These are phyloP conservation scores for Peziza echinospora DNA, from an alignment of 495 filamentous ascomycete genomes.

Conservation along the genomic window DNA sequence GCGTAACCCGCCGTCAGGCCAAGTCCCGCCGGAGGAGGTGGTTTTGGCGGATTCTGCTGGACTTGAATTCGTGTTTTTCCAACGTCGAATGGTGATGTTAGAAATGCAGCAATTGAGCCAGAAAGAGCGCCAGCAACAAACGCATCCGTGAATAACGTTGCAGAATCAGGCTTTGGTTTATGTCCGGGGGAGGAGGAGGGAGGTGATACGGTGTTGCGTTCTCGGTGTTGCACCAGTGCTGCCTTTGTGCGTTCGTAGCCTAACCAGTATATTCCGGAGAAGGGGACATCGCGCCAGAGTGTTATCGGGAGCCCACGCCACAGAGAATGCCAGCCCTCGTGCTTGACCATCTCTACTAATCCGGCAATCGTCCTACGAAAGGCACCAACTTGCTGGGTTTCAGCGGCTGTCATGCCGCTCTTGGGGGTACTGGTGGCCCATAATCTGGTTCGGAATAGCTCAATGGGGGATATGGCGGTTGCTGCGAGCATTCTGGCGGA, in stretches of 20 bases:
- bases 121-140: slow-evolving; percentile 69
- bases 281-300: slow-evolving; percentile 91
- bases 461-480: slow-evolving; percentile 65
- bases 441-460: slow-evolving; percentile 84
- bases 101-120: slow-evolving; percentile 64
- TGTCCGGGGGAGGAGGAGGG: slow-evolving; percentile 21
- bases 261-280: slow-evolving; percentile 94
- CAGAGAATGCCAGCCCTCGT: slow-evolving; percentile 54
- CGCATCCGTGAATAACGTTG: slow-evolving; percentile 59
- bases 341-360: slow-evolving; percentile 53
- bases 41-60: slow-evolving; percentile 23
- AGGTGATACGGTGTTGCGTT: not conserved
- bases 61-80: slow-evolving; percentile 91
- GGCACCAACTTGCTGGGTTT: slow-evolving; percentile 23
- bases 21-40: slow-evolving; percentile 5
- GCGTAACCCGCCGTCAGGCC: slow-evolving; percentile 2
- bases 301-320: slow-evolving; percentile 89
- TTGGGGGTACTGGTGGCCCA: slow-evolving; percentile 41
- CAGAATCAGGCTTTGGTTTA: slow-evolving; percentile 32
- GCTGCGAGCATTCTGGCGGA: slow-evolving; percentile 61
- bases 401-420: slow-evolving; percentile 29
- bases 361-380: slow-evolving; percentile 56
- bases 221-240: not conserved
- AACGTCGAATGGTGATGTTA: slow-evolving; percentile 92
- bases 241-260: slow-evolving; percentile 59